phyloP scores from a whole-genome alignment of 306 rosid species.

The Cucurbita pepo region DNA sequence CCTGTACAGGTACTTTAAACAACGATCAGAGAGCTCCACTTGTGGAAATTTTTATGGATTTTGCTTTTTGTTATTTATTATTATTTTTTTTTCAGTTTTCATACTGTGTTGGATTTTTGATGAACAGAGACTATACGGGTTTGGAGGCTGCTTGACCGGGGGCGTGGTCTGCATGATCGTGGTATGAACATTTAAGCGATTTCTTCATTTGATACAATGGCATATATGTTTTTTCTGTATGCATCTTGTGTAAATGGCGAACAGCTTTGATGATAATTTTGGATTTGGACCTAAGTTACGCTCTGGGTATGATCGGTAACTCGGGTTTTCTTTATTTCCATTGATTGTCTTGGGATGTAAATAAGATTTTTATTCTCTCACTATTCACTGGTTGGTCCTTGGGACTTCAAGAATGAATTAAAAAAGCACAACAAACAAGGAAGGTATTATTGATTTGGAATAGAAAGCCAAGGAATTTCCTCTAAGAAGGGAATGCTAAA shows the following conservation, averaged over 20 bases:
- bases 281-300: neutral
- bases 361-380: neutral
- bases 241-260: neutral
- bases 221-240: neutral
- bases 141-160: conserved; percentile 53
- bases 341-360: neutral
- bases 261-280: neutral
- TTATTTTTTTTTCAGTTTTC: neutral
- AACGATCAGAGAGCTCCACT: neutral
- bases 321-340: neutral
- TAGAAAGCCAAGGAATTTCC: neutral
- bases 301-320: neutral
- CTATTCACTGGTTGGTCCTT: neutral
- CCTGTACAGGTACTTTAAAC: conserved; percentile 49
- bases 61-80: neutral
- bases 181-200: conserved; percentile 34
- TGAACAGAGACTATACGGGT: conserved; percentile 71
- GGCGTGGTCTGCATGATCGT: conserved; percentile 64
- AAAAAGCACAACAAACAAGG: neutral
- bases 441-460: neutral
- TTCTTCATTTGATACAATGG: neutral
- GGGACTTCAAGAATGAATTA: neutral
- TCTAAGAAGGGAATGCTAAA: neutral
- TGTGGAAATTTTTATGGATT: neutral
- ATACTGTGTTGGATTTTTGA: conserved; percentile 16